Base-by-base conservation (phyloP, 2,329 filamentous ascomycete genomes). In the Alternaria sp. region DNA sequence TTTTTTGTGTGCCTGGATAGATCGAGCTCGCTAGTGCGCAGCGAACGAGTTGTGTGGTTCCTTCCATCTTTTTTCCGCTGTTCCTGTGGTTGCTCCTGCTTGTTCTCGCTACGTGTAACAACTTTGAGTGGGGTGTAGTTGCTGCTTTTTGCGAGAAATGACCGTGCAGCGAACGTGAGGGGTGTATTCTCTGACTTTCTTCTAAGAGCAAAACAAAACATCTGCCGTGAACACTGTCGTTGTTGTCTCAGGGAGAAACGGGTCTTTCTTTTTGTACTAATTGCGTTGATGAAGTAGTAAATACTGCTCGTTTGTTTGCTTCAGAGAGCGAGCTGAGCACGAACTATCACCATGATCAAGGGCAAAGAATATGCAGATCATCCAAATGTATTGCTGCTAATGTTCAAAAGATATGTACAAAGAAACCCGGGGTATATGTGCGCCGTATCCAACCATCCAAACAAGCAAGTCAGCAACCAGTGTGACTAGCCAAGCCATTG, bases 361-460 rank as follows among this genome's bases (percentile, higher is more conserved):
- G 12, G 22, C 14, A 20, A 16, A 7, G n/a, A 14, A 20, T 41
- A 43, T 51, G 46, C 44, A 43, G n/a, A 43, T 41, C 18, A 51
- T 43, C 39, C 22, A 51, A 32, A 24, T 42, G 41, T 38, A 57
- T 60, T 52, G 52, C 32, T 56, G 20, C 32, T 47, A 36, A 14
- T 26, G 5, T n/a, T n/a, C 36, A 54, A 48, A 61, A 58, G 42
- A 58, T 64, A 62, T 61, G 32, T 61, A 59, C 52, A 61, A 61
- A 59, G 28, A 60, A 32, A 47, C 42, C 30, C 20, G 34, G 65
- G 61, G 63, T 66, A 67, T 66, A 58, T 58, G 47, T 43, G 22
- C 54, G 46, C 51, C 54, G 3, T 20, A 14, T 24, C 51, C 51
- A 43, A 18, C 43, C 34, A 49, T 18, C 42, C 38, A 60, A 54